These are phyloP conservation scores for Lipomyces yarrowii DNA, from an alignment of 1,139 yeast species.

Conservation along the genomic window DNA sequence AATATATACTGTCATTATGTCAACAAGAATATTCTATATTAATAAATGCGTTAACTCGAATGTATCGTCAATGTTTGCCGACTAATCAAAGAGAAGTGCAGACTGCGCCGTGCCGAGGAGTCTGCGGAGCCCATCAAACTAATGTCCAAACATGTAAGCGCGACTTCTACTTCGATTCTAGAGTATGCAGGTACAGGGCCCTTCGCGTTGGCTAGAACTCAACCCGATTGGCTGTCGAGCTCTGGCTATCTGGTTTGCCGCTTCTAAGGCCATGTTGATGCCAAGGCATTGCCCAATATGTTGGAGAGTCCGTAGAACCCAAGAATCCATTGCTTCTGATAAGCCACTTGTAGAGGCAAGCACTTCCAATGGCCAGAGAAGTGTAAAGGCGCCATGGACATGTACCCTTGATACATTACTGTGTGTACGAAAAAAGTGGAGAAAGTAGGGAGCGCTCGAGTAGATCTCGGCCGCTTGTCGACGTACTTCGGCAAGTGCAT, in stretches of 20 bases:
- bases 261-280: not conserved
- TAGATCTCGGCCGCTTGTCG: not conserved
- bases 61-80: too few species aligned
- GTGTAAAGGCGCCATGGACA: not conserved
- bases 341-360: not conserved
- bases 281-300: not conserved
- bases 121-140: too few species aligned
- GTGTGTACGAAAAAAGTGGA: not conserved
- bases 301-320: not conserved
- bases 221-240: not conserved
- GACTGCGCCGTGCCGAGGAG: too few species aligned
- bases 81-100: too few species aligned
- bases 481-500: not conserved
- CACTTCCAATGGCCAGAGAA: not conserved
- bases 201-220: too few species aligned
- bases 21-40: too few species aligned
- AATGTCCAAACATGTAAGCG: too few species aligned
- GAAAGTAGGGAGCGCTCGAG: not conserved
- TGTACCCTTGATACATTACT: not conserved
- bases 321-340: not conserved
- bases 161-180: too few species aligned
- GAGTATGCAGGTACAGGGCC: too few species aligned
- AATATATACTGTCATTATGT: too few species aligned
- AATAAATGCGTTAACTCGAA: too few species aligned
- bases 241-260: not conserved